Evolutionary conservation across 2,329 filamentous ascomycete genomes (phyloP).

Genomic region (Colletotrichum sp.): DNA sequence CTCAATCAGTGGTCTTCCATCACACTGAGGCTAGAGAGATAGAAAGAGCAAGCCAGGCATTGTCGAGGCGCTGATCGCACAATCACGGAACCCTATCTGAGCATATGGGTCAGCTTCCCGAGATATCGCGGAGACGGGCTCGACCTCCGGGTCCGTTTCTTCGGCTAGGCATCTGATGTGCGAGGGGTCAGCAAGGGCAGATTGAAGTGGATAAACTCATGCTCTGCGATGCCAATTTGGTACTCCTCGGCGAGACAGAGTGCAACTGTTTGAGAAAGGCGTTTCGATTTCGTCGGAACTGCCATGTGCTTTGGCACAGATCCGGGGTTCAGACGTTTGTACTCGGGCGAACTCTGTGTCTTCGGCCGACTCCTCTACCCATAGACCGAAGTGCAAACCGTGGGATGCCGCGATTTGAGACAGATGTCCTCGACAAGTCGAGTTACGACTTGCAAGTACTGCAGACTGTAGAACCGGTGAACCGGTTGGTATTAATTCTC

Average conservation of each 20-base stretch:
- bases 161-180: neutral
- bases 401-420: neutral
- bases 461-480: neutral
- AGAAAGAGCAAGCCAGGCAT: neutral
- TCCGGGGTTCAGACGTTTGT: neutral
- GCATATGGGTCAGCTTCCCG: neutral
- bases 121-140: neutral
- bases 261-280: neutral
- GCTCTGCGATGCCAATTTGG: neutral
- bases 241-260: neutral
- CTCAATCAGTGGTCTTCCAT: neutral
- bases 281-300: neutral
- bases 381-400: neutral
- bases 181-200: neutral
- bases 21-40: neutral
- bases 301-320: neutral
- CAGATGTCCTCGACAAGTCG: neutral
- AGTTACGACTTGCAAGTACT: neutral
- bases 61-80: neutral
- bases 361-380: neutral
- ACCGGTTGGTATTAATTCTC: neutral
- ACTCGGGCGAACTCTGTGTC: neutral
- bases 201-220: neutral
- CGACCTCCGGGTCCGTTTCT: neutral
- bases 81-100: neutral